Percentiles rank a stretch among this genome's conserved stretches.
Evolutionary conservation across 2,329 filamentous ascomycete genomes (phyloP).

Genomic region (Penicillium freii): DNA sequence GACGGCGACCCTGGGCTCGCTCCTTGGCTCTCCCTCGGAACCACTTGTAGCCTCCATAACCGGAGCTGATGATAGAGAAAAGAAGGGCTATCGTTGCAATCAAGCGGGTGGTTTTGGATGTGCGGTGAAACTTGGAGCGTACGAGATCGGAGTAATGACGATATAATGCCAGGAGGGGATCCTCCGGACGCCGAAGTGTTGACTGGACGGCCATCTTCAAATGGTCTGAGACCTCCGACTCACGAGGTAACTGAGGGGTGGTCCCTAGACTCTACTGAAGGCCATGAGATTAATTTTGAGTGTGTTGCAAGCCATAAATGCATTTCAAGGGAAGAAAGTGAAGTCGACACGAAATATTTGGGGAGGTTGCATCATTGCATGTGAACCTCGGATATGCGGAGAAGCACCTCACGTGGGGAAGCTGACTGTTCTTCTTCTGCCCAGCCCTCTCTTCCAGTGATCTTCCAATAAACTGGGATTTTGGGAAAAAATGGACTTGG

Average conservation of each 20-base stretch:
- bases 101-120: constrained; percentile 69
- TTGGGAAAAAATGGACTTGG: background rate
- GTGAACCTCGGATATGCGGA: constrained; percentile 29
- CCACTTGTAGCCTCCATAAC: constrained; percentile 75
- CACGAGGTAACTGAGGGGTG: background rate
- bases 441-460: background rate
- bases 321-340: constrained; percentile 2
- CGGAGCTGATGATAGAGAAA: constrained; percentile 73
- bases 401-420: constrained; percentile 24
- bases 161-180: constrained; percentile 64
- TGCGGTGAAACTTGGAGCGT: constrained; percentile 55
- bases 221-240: constrained; percentile 7
- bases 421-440: constrained; percentile 5
- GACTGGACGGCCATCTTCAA: constrained; percentile 79
- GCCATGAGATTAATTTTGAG: constrained; percentile 1
- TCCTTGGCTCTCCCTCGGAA: constrained; percentile 73
- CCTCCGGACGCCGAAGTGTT: constrained; percentile 67
- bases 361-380: constrained; percentile 27
- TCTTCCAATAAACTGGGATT: background rate
- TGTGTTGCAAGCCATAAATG: background rate
- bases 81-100: constrained; percentile 73
- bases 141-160: constrained; percentile 51
- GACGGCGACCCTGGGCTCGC: constrained; percentile 74
- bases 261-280: background rate
- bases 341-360: background rate